Conservation (phyloP, 2,329 filamentous ascomycete genomes). For the Cladophialophora chaetospira region DNA sequence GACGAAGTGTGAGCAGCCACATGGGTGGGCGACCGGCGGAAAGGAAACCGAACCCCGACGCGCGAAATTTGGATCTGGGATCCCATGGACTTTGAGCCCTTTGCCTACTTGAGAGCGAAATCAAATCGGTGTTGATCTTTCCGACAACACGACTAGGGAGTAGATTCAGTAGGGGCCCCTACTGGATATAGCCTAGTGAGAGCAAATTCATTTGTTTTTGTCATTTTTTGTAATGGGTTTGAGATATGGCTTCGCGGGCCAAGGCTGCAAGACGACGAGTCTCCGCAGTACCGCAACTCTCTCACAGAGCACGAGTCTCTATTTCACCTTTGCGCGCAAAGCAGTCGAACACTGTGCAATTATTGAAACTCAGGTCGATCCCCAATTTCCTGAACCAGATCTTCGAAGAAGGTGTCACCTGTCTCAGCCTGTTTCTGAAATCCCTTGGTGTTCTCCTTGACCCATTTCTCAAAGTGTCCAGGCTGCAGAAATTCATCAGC, state of each 20-base stretch:
- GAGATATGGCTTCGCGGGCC: no score
- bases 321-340: background rate
- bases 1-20: background rate
- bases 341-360: background rate
- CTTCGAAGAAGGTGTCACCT: background rate
- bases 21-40: background rate
- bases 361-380: background rate
- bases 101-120: background rate
- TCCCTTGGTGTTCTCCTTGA: background rate
- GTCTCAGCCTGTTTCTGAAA: background rate
- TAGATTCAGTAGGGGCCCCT: background rate
- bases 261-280: no score
- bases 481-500: background rate
- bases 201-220: background rate
- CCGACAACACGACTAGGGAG: background rate
- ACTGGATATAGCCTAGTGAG: background rate
- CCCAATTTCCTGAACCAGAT: background rate
- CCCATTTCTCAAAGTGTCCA: background rate
- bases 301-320: background rate
- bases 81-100: no score
- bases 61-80: background rate
- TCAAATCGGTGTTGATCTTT: constrained; percentile 1
- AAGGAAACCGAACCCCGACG: background rate
- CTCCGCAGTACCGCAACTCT: no score
- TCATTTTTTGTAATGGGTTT: background rate